A percentile compares a stretch with the other conserved stretches of the same genome.
phyloP scores from a whole-genome alignment of 129 eudicot genomes.

The Flaveria brownii region DNA sequence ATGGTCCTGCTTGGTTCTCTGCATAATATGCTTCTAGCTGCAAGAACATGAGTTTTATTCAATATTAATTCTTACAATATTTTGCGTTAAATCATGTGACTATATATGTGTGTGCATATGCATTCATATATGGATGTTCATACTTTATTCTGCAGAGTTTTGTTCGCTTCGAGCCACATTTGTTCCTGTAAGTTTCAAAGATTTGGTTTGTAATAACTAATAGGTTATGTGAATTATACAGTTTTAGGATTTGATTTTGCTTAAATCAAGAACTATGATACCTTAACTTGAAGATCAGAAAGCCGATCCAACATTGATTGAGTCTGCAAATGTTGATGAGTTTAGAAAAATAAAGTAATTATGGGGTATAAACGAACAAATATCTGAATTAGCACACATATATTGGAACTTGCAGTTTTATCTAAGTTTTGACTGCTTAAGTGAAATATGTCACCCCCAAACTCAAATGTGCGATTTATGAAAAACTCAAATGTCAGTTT shows the following conservation, averaged over 20 bases:
- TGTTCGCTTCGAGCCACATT: slow-evolving; percentile 77
- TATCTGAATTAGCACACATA: neutral
- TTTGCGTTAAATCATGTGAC: too few species aligned
- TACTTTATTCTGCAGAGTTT: slow-evolving; percentile 70
- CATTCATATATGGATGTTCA: neutral
- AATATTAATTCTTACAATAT: neutral
- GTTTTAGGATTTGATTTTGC: neutral
- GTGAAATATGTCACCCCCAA: too few species aligned
- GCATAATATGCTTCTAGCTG: slow-evolving; percentile 71
- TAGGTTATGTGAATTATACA: neutral
- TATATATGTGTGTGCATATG: too few species aligned
- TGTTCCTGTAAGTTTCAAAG: slow-evolving; percentile 52
- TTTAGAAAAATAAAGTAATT: neutral
- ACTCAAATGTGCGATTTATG: too few species aligned
- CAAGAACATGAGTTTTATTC: neutral
- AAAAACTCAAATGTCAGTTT: too few species aligned
- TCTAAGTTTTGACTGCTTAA: neutral
- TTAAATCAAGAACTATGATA: slow-evolving; percentile 20
- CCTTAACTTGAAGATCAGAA: slow-evolving; percentile 88
- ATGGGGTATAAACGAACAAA: neutral
- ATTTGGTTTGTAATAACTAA: slow-evolving; percentile 16
- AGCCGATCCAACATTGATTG: slow-evolving; percentile 89
- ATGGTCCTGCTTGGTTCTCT: slow-evolving; percentile 65
- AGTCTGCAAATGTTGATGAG: slow-evolving; percentile 47
- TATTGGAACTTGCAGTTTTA: neutral